phyloP scores from a whole-genome alignment of 306 rosid genomes.

The Cucumis cinereus region DNA sequence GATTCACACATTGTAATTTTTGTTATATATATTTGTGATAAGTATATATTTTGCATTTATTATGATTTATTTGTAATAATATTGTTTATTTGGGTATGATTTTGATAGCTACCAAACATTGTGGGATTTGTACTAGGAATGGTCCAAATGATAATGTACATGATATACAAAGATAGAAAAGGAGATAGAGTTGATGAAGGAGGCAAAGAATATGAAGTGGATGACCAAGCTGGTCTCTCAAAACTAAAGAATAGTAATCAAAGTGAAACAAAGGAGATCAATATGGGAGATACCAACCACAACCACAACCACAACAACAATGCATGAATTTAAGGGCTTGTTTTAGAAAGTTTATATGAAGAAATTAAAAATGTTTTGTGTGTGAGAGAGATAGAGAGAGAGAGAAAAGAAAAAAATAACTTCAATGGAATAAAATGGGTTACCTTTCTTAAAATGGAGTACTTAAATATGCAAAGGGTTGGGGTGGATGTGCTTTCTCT shows the following conservation, averaged over 20 bases:
- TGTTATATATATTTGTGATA: not conserved
- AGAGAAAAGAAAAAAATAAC: no score
- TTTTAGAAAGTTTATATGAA: no score
- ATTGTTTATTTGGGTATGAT: not conserved
- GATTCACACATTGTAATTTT: not conserved
- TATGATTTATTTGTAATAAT: not conserved
- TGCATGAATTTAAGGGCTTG: not conserved
- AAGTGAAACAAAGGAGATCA: not conserved
- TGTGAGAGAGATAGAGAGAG: no score
- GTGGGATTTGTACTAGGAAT: conserved; percentile 50
- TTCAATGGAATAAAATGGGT: no score
- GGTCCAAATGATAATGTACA: conserved; percentile 40
- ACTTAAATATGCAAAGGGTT: no score
- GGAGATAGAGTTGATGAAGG: not conserved
- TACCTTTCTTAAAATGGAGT: no score
- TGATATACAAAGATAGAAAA: conserved; percentile 26
- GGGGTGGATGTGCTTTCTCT: no score
- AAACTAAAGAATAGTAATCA: not conserved
- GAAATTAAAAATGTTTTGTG: no score
- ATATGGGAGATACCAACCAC: not conserved
- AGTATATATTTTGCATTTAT: no score
- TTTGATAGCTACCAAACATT: conserved; percentile 44
- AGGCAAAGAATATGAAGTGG: not conserved
- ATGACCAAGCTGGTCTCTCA: not conserved
- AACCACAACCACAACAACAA: not conserved